Evolutionary conservation across 257 asterid species (phyloP).

Genomic region (Capsicum rhomboideum): DNA sequence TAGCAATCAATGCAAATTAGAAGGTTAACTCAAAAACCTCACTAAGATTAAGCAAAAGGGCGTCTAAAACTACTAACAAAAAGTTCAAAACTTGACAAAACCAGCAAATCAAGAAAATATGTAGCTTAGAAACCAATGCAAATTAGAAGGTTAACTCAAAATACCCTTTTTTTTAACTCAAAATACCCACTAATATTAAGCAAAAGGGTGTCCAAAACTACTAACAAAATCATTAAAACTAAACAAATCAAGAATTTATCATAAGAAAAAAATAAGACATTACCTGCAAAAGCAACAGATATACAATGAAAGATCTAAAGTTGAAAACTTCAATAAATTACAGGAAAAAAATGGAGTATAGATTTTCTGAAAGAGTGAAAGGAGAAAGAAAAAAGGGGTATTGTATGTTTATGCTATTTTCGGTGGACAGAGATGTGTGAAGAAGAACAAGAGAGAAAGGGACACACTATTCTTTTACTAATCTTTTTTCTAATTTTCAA

Average conservation of each 20-base stretch:
- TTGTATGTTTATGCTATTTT: background rate
- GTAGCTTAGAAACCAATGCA: background rate
- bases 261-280: background rate
- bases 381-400: background rate
- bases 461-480: background rate
- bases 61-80: background rate
- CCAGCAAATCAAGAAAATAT: background rate
- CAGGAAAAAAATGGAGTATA: background rate
- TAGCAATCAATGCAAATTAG: no score
- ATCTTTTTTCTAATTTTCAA: background rate
- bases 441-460: background rate
- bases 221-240: background rate
- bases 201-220: no score
- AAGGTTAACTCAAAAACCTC: no score
- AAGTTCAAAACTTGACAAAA: background rate
- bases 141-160: background rate
- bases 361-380: background rate
- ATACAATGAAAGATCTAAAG: slow-evolving; percentile 34
- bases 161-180: no score
- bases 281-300: slow-evolving; percentile 12
- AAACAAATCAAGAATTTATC: background rate
- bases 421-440: background rate
- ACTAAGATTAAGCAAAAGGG: background rate
- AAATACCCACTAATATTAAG: no score
- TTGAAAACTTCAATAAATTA: background rate